Conservation (phyloP, 2,329 filamentous ascomycete species). For the Alternaria longipes region DNA sequence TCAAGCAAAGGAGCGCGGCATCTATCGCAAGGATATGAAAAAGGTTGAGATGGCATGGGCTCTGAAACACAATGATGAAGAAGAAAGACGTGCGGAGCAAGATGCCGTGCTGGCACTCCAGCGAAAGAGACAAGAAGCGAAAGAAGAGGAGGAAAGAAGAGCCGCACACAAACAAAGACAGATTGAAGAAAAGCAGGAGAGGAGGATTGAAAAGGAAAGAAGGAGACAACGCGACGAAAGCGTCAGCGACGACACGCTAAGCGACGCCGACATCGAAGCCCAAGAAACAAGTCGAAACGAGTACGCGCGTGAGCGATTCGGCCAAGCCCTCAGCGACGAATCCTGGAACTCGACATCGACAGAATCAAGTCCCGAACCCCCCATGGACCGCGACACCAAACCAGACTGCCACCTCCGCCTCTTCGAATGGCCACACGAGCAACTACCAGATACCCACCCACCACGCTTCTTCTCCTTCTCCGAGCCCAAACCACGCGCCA, state of each 20-base stretch:
- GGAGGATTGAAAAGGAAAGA: conserved; percentile 16
- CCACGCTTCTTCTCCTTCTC: neutral
- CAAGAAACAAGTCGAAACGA: conserved; percentile 5
- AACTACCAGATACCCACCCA: conserved; percentile 15
- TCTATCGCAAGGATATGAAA: conserved; percentile 44
- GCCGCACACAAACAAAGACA: conserved; percentile 6
- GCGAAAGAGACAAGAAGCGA: conserved; percentile 18
- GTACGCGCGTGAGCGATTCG: conserved; percentile 4
- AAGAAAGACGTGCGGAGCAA: conserved; percentile 16
- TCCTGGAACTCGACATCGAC: conserved; percentile 33
- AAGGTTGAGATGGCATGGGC: conserved; percentile 40
- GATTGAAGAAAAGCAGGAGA: conserved; percentile 13
- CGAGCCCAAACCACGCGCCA: conserved; percentile 18
- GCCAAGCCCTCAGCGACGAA: conserved; percentile 29
- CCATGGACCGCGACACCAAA: conserved; percentile 4
- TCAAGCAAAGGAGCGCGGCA: conserved; percentile 27
- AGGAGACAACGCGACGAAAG: conserved; percentile 23
- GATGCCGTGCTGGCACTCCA: conserved; percentile 21
- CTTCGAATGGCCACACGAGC: conserved; percentile 38
- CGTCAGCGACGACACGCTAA: conserved; percentile 25
- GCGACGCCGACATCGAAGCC: conserved; percentile 5
- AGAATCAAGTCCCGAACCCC: conserved; percentile 10
- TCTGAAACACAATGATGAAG: conserved; percentile 31
- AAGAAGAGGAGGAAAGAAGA: conserved; percentile 21
- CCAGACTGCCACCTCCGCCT: conserved; percentile 33